phyloP scores from a whole-genome alignment of 2,329 filamentous ascomycete species.

The Exserohilum rostratum region DNA sequence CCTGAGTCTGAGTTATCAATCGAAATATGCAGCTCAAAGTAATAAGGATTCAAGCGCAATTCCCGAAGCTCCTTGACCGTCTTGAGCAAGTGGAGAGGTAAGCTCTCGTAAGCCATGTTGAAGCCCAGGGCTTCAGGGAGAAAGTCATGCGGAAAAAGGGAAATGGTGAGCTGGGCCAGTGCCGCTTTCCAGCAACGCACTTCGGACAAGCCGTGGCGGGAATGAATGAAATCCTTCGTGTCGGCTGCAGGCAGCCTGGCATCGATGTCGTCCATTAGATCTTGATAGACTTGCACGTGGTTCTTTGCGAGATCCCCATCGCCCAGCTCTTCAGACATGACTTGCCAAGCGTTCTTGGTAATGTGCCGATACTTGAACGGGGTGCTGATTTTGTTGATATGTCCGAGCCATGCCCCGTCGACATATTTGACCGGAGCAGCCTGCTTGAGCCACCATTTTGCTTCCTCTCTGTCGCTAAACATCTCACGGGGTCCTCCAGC shows the following conservation, averaged over 20 bases:
- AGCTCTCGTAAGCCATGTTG: slow-evolving; percentile 57
- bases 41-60: slow-evolving; percentile 53
- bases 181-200: slow-evolving; percentile 52
- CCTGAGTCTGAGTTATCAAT: slow-evolving; percentile 59
- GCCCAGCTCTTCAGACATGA: slow-evolving; percentile 59
- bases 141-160: slow-evolving; percentile 57
- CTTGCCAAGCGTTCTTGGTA: slow-evolving; percentile 55
- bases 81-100: slow-evolving; percentile 50
- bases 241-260: slow-evolving; percentile 41
- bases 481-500: slow-evolving; percentile 46
- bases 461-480: slow-evolving; percentile 44
- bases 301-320: slow-evolving; percentile 56
- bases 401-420: slow-evolving; percentile 58
- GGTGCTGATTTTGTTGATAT: slow-evolving; percentile 53
- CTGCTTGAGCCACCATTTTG: slow-evolving; percentile 51
- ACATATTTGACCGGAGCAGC: slow-evolving; percentile 55
- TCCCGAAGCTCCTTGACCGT: slow-evolving; percentile 54
- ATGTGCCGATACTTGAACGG: slow-evolving; percentile 50
- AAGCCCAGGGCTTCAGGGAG: slow-evolving; percentile 59
- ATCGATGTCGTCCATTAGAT: slow-evolving; percentile 42
- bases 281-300: slow-evolving; percentile 50
- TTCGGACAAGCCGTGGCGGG: slow-evolving; percentile 33
- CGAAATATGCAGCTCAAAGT: slow-evolving; percentile 58
- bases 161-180: slow-evolving; percentile 55
- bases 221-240: slow-evolving; percentile 38